Percentiles rank a stretch among this genome's conserved stretches.
These are phyloP conservation scores for Podospora anserina DNA, from an alignment of 495 filamentous ascomycete species.

Conservation along the genomic window DNA sequence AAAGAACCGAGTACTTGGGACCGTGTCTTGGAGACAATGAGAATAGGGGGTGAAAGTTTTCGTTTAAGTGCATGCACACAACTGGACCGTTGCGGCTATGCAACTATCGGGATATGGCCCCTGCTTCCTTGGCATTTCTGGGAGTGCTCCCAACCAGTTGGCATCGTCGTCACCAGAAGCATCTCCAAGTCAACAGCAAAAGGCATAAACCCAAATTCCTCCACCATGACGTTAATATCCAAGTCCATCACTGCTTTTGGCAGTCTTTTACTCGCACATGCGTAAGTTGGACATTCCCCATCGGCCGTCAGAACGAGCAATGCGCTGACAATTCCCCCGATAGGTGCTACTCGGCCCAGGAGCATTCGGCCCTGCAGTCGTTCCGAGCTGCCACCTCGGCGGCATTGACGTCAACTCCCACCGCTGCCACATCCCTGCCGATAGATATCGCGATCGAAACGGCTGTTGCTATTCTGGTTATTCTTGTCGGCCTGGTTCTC, in stretches of 20 bases:
- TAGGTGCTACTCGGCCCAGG: constrained; percentile 83
- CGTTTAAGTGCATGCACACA: not conserved
- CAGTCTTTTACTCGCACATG: constrained; percentile 65
- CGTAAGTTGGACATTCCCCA: constrained; percentile 49
- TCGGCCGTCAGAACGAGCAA: constrained; percentile 5
- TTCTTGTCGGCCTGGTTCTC: constrained; percentile 68
- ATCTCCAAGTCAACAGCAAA: not conserved
- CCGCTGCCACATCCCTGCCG: constrained; percentile 51
- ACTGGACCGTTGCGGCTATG: not conserved
- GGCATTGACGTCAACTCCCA: constrained; percentile 40
- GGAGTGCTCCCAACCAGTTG: not conserved
- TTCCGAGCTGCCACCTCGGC: constrained; percentile 50
- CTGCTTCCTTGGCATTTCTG: not conserved
- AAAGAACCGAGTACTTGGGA: not conserved
- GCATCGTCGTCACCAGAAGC: constrained; percentile 12
- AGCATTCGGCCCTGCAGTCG: constrained; percentile 69
- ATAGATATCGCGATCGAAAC: constrained; percentile 78
- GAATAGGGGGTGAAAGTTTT: not conserved
- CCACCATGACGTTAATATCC: constrained; percentile 62
- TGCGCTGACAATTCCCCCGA: constrained; percentile 10
- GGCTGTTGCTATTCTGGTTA: constrained; percentile 62
- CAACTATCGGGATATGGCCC: not conserved
- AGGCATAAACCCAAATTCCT: not conserved
- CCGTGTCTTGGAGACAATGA: not conserved
- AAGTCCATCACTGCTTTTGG: constrained; percentile 62